phyloP scores from a whole-genome alignment of 129 eudicot species.

The Flaveria trinervia region DNA sequence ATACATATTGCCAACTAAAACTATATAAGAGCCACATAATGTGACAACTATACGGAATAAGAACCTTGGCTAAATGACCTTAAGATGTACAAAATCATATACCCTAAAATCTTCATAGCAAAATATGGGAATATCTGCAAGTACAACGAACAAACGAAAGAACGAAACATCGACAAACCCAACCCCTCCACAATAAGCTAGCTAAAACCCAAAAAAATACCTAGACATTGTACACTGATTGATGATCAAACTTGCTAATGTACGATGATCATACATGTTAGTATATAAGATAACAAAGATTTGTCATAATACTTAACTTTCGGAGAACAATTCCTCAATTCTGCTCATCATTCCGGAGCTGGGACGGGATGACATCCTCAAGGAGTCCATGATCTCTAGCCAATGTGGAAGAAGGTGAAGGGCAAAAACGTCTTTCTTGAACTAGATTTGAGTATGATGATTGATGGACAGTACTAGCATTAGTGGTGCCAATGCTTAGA shows the following conservation, averaged over 20 bases:
- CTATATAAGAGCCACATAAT: not conserved
- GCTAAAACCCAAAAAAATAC: not conserved
- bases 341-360: slow-evolving; percentile 53
- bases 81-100: slow-evolving; percentile 38
- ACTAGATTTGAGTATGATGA: slow-evolving; percentile 30
- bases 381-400: slow-evolving; percentile 83
- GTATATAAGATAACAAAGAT: slow-evolving; percentile 39
- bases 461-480: slow-evolving; percentile 10
- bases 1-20: not conserved
- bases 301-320: slow-evolving; percentile 4
- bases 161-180: slow-evolving; percentile 35
- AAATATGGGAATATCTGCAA: slow-evolving; percentile 32
- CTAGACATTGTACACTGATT: slow-evolving; percentile 37
- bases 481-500: slow-evolving; percentile 39
- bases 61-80: not conserved
- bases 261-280: slow-evolving; percentile 30
- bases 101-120: slow-evolving; percentile 31
- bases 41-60: not conserved
- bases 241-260: slow-evolving; percentile 34
- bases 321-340: slow-evolving; percentile 1
- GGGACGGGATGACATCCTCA: slow-evolving; percentile 69
- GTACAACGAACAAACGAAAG: slow-evolving; percentile 45
- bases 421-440: slow-evolving; percentile 43
- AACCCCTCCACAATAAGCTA: slow-evolving; percentile 30
- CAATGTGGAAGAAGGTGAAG: slow-evolving; percentile 41